Evolutionary conservation across 345 rosid genomes (phyloP).

Genomic region (Kandelia obovata): DNA sequence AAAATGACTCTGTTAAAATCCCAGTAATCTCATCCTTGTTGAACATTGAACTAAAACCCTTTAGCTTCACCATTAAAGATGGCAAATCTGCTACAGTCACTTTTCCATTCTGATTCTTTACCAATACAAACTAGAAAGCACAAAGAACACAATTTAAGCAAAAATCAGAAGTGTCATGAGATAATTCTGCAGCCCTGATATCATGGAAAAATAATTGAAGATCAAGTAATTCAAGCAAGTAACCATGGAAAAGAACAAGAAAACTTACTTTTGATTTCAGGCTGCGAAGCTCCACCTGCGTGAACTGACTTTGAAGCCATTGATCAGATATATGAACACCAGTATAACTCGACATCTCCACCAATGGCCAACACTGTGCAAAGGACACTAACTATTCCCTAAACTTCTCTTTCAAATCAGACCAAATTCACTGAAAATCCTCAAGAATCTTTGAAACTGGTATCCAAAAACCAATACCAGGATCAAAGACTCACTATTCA

Average conservation of each 20-base stretch:
- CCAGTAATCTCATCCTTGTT: constrained; percentile 61
- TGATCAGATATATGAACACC: constrained; percentile 65
- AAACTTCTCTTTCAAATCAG: constrained; percentile 6
- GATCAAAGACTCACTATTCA: constrained; percentile 21
- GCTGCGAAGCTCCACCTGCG: constrained; percentile 86
- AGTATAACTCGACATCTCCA: constrained; percentile 62
- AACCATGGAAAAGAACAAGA: constrained; percentile 7
- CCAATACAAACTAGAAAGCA: constrained; percentile 44
- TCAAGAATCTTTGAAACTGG: constrained; percentile 20
- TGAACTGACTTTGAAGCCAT: neutral
- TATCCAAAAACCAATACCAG: constrained; percentile 26
- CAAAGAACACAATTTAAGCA: constrained; percentile 1
- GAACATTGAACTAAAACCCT: constrained; percentile 48
- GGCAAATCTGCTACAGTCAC: constrained; percentile 62
- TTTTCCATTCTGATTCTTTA: constrained; percentile 60
- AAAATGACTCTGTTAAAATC: constrained; percentile 37
- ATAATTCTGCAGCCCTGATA: neutral
- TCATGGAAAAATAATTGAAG: neutral
- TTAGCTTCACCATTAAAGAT: constrained; percentile 53
- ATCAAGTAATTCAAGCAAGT: neutral
- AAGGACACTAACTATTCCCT: constrained; percentile 13
- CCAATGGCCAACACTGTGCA: constrained; percentile 9
- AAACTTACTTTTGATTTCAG: constrained; percentile 68
- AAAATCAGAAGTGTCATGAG: neutral
- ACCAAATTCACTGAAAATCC: constrained; percentile 13